Evolutionary conservation across 225 moss, liverwort and hornwort genomes (phyloP).

Genomic region (Antitrichia curtipendula): DNA sequence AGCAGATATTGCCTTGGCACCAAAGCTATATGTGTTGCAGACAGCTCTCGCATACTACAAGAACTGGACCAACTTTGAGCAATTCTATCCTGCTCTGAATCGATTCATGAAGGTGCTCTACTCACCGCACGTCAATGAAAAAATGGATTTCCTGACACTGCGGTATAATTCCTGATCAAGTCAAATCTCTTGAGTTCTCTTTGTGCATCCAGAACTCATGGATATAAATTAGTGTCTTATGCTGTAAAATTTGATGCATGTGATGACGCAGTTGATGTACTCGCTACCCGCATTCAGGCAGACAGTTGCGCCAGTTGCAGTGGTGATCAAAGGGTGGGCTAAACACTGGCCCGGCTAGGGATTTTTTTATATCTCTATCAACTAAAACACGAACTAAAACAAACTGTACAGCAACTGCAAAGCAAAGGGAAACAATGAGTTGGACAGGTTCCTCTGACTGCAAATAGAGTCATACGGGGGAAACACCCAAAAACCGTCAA

Average conservation of each 20-base stretch:
- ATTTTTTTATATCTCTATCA: background rate
- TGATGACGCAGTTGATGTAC: slow-evolving; percentile 21
- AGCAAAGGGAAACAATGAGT: background rate
- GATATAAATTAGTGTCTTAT: background rate
- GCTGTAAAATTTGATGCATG: background rate
- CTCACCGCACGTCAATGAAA: background rate
- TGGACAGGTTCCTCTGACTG: background rate
- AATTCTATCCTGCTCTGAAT: slow-evolving; percentile 24
- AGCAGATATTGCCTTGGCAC: slow-evolving; percentile 29
- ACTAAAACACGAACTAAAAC: background rate
- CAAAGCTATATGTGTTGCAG: slow-evolving; percentile 26
- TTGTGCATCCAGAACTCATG: background rate
- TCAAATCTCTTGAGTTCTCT: background rate
- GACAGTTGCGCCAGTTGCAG: slow-evolving; percentile 18
- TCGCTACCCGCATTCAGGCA: slow-evolving; percentile 17
- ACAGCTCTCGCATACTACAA: slow-evolving; percentile 28
- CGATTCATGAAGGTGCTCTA: slow-evolving; percentile 23
- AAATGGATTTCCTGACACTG: background rate
- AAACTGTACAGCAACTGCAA: background rate
- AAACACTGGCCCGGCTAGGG: slow-evolving; percentile 19
- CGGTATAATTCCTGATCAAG: background rate
- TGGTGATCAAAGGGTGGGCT: slow-evolving; percentile 34
- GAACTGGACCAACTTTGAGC: slow-evolving; percentile 45
- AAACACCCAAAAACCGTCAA: too few relatives aligned
- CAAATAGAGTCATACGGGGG: background rate